phyloP scores from a whole-genome alignment of 805 yeast species.

The Saturnispora galanensis region DNA sequence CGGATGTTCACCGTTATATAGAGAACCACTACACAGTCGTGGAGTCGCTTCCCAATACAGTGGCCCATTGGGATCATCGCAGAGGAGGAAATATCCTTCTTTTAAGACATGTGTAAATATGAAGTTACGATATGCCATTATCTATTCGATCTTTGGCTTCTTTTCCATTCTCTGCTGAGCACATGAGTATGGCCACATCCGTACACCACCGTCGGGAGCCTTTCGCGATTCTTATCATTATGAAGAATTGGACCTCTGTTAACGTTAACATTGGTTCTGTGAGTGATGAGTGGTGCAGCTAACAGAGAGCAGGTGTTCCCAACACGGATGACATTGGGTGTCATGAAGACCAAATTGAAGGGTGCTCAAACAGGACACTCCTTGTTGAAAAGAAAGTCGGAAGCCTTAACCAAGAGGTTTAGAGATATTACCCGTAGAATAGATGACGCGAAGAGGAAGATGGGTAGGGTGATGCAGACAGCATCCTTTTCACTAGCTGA shows the following conservation, averaged over 20 bases:
- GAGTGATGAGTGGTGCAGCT: constrained; percentile 7
- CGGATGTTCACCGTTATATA: not conserved
- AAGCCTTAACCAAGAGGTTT: constrained; percentile 91
- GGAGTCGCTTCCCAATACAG: constrained; percentile 9
- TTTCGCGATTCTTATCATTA: constrained; percentile 1
- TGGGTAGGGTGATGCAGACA: constrained; percentile 98
- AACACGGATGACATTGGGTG: constrained; percentile 91
- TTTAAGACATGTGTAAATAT: not conserved
- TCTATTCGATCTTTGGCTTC: not conserved
- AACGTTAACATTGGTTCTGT: not conserved
- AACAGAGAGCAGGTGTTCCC: constrained; percentile 91
- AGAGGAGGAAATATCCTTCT: constrained; percentile 10
- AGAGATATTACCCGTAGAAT: constrained; percentile 91
- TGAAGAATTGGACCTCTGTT: no score
- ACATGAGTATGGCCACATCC: constrained; percentile 23
- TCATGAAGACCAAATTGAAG: constrained; percentile 91
- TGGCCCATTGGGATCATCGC: constrained; percentile 12
- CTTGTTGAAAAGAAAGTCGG: constrained; percentile 87
- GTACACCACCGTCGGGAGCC: constrained; percentile 23
- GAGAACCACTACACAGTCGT: constrained; percentile 1
- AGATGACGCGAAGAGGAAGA: constrained; percentile 90
- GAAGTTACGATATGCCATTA: not conserved
- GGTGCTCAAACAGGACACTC: constrained; percentile 98
- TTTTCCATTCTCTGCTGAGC: constrained; percentile 8
- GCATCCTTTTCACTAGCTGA: constrained; percentile 97